Conservation (phyloP, 164 flowering plant species). For the Kalanchoe fedtschenkoi region DNA sequence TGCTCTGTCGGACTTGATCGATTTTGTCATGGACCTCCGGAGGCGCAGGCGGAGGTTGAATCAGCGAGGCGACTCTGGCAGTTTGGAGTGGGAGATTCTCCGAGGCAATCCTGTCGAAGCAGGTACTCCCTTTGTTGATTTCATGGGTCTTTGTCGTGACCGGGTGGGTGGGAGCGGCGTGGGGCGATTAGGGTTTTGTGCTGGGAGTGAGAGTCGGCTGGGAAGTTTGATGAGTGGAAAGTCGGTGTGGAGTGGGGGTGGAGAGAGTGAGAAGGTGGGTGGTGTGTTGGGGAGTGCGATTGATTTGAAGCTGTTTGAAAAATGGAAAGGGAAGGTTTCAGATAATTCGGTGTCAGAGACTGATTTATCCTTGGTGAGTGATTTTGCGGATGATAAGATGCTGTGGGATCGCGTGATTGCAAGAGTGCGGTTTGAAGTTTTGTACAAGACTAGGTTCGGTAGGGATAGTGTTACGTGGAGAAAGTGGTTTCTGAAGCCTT, state of each 20-base stretch:
- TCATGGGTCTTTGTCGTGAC: not conserved
- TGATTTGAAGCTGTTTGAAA: constrained; percentile 1
- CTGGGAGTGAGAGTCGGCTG: not conserved
- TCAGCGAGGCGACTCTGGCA: not conserved
- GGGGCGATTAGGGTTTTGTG: not conserved
- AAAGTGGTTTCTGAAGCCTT: not conserved
- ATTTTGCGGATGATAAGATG: not conserved
- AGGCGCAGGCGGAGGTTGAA: no score
- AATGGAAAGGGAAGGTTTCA: not conserved
- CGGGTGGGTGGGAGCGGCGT: no score
- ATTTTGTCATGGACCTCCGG: no score
- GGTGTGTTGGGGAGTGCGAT: not conserved
- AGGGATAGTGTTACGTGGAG: not conserved
- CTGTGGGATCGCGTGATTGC: not conserved
- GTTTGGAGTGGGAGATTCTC: not conserved
- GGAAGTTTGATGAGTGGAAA: not conserved
- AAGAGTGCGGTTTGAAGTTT: not conserved
- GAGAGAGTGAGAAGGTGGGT: not conserved
- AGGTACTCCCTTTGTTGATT: not conserved
- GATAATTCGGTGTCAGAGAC: not conserved
- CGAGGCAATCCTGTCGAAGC: not conserved
- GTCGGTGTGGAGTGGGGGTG: not conserved
- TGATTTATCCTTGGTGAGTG: not conserved
- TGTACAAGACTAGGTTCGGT: constrained; percentile 1
- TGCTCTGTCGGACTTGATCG: no score